These are phyloP conservation scores for Carpinus viminea DNA, from an alignment of 306 rosid species.

Conservation along the genomic window DNA sequence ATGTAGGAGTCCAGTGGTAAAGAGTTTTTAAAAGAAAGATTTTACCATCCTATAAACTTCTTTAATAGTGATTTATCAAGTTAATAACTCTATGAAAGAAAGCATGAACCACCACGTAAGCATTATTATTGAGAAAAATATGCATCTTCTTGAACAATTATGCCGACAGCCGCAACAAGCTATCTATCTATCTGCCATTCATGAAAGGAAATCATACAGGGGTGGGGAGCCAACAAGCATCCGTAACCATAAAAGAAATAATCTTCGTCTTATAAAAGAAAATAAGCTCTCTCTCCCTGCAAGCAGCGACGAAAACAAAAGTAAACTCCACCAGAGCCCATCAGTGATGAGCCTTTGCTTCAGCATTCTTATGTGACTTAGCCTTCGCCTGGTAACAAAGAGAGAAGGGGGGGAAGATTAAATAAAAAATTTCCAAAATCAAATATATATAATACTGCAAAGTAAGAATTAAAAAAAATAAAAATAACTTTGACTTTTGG, in stretches of 20 bases:
- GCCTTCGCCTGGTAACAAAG: constrained; percentile 44
- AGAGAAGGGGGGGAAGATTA: neutral
- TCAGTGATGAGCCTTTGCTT: constrained; percentile 41
- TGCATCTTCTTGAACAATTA: constrained; percentile 6
- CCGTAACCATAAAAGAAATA: neutral
- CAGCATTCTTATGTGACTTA: constrained; percentile 43
- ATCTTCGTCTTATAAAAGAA: constrained; percentile 1
- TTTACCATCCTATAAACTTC: neutral
- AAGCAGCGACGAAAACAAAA: neutral
- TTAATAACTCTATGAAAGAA: neutral
- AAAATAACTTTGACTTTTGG: neutral
- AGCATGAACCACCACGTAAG: neutral
- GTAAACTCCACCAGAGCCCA: neutral
- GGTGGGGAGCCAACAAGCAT: neutral
- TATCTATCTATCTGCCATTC: neutral
- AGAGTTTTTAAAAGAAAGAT: too few species aligned
- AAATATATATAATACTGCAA: neutral
- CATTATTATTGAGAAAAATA: neutral
- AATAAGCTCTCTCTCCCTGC: neutral
- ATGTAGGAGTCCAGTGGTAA: too few species aligned
- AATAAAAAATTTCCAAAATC: neutral
- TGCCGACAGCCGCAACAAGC: neutral
- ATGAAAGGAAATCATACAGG: constrained; percentile 4
- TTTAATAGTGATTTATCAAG: neutral
- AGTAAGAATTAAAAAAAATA: neutral